Evolutionary conservation across 2,329 filamentous ascomycete species (phyloP).

Genomic region (Zopfia rhizophila): DNA sequence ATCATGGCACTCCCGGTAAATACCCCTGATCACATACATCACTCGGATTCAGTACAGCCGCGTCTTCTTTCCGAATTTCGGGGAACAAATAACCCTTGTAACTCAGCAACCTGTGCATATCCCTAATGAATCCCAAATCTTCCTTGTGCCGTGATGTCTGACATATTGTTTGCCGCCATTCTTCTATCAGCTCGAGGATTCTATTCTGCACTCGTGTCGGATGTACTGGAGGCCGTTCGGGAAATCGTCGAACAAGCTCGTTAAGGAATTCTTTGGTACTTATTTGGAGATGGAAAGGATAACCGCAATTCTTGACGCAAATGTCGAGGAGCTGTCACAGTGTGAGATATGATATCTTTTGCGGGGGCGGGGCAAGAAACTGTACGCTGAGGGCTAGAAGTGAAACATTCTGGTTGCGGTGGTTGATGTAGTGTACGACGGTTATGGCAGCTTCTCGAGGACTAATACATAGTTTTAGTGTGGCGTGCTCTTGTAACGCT

Average conservation of each 20-base stretch:
- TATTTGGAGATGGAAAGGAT: constrained; percentile 98
- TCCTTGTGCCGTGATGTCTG: constrained; percentile 98
- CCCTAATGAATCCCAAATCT: constrained; percentile 92
- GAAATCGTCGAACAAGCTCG: constrained; percentile 94
- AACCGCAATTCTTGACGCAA: constrained; percentile 99
- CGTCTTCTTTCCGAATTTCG: constrained; percentile 90
- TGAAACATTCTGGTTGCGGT: constrained; percentile 94
- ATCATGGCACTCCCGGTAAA: not conserved
- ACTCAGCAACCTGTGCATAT: constrained; percentile 95
- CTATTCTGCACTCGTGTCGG: constrained; percentile 87
- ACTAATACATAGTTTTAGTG: constrained; percentile 49
- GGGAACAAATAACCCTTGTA: constrained; percentile 99
- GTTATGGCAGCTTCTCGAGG: constrained; percentile 93
- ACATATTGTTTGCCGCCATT: constrained; percentile 98
- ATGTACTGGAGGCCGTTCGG: constrained; percentile 88
- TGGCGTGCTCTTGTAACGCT: constrained; percentile 1
- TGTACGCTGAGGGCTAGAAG: constrained; percentile 81
- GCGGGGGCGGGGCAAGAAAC: constrained; percentile 28
- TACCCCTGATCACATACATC: constrained; percentile 73
- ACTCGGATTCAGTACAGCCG: constrained; percentile 94
- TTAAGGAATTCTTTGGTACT: constrained; percentile 99
- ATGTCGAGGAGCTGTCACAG: constrained; percentile 82
- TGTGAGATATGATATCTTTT: constrained; percentile 33
- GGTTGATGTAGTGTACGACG: constrained; percentile 95
- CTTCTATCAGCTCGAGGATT: constrained; percentile 95